Conservation (phyloP, 345 rosid genomes). For the Cardamine occulta region DNA sequence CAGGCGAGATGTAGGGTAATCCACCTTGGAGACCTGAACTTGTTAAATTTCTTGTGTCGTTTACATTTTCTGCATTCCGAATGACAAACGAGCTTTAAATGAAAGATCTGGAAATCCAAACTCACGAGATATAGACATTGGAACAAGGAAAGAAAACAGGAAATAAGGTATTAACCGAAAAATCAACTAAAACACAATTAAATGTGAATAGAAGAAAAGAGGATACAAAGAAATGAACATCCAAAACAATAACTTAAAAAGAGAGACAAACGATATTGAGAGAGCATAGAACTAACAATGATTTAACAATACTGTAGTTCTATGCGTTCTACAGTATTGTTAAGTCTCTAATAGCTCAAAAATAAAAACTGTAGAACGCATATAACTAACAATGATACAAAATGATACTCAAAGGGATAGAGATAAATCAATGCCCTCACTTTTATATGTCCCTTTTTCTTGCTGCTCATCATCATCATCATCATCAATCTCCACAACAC, state of each 20-base stretch:
- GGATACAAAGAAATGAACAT: constrained; percentile 10
- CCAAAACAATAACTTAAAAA: not conserved
- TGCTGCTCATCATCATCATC: not conserved
- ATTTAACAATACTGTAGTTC: too few relatives aligned
- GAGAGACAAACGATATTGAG: not conserved
- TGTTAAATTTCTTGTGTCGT: too few relatives aligned
- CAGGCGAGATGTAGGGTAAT: too few relatives aligned
- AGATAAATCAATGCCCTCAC: constrained; percentile 31
- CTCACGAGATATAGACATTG: too few relatives aligned
- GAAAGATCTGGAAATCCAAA: too few relatives aligned
- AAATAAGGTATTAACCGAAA: not conserved
- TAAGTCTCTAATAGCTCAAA: constrained; percentile 11
- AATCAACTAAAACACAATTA: constrained; percentile 13
- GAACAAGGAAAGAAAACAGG: not conserved
- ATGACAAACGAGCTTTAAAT: too few relatives aligned
- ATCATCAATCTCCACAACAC: not conserved
- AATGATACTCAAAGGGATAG: constrained; percentile 31
- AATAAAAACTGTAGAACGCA: constrained; percentile 7
- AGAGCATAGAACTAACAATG: constrained; percentile 3
- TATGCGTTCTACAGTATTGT: too few relatives aligned
- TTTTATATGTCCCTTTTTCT: constrained; percentile 17
- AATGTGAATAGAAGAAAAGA: constrained; percentile 15
- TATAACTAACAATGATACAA: not conserved
- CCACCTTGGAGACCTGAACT: too few relatives aligned
- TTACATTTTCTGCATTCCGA: too few relatives aligned